Percentiles rank a stretch among this genome's conserved stretches.
These are phyloP conservation scores for Daphne laureola DNA, from an alignment of 441 rosid genomes.

Conservation along the genomic window DNA sequence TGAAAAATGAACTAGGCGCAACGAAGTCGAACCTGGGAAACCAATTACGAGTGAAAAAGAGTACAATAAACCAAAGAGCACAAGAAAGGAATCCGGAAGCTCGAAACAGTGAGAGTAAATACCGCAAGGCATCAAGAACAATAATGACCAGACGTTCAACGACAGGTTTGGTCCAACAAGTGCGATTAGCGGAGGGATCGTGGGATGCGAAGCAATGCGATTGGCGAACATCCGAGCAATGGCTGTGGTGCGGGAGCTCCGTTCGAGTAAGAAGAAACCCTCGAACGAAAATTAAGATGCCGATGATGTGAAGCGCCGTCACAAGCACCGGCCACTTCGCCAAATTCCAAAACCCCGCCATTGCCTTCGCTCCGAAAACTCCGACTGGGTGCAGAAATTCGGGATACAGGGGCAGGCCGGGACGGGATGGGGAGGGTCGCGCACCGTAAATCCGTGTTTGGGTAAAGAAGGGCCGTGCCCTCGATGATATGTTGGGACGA, in stretches of 20 bases:
- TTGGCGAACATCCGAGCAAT: constrained; percentile 54
- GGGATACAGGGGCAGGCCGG: too few species aligned
- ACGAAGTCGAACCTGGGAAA: constrained; percentile 68
- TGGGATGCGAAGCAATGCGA: constrained; percentile 52
- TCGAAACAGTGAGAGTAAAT: neutral
- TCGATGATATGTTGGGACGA: too few species aligned
- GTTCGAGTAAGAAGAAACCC: constrained; percentile 95
- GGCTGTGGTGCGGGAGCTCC: constrained; percentile 74
- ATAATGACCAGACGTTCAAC: constrained; percentile 72
- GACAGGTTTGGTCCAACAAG: constrained; percentile 72
- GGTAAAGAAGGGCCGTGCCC: too few species aligned
- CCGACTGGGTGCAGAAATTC: too few species aligned
- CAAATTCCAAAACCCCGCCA: constrained; percentile 24
- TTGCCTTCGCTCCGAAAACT: neutral
- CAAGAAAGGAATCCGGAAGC: neutral
- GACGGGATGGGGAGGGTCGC: too few species aligned
- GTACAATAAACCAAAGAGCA: neutral
- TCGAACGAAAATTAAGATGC: constrained; percentile 63
- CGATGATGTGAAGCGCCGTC: constrained; percentile 43
- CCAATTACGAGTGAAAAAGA: neutral
- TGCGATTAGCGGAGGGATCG: constrained; percentile 1
- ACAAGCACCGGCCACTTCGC: constrained; percentile 32
- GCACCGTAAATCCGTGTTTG: too few species aligned
- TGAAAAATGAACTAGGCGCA: constrained; percentile 69
- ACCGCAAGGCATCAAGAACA: constrained; percentile 90